A percentile compares a stretch with the other conserved stretches of the same genome.
Evolutionary conservation across 2,329 filamentous ascomycete genomes (phyloP).

Genomic region (Byssothecium circinans): DNA sequence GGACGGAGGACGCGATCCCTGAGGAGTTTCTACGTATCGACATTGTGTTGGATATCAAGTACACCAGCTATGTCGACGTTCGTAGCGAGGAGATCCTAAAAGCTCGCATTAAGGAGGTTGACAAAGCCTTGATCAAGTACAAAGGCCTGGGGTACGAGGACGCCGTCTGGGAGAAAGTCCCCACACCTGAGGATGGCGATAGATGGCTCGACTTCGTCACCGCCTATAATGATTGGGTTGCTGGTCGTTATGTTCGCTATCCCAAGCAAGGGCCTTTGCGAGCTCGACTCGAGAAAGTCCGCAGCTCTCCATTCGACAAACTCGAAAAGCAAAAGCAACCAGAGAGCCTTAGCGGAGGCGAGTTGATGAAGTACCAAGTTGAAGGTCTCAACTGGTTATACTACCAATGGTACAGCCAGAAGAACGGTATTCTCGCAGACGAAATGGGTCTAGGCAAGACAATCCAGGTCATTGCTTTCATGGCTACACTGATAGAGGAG

Average conservation of each 20-base stretch:
- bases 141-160: slow-evolving; percentile 91
- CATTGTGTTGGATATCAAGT: slow-evolving; percentile 82
- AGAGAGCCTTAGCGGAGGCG: slow-evolving; percentile 69
- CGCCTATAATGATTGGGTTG: slow-evolving; percentile 85
- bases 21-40: slow-evolving; percentile 85
- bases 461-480: slow-evolving; percentile 83
- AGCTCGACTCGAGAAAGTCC: slow-evolving; percentile 68
- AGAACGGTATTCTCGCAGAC: slow-evolving; percentile 90
- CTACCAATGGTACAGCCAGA: slow-evolving; percentile 79
- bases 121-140: slow-evolving; percentile 81
- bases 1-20: slow-evolving; percentile 76
- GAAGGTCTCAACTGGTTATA: slow-evolving; percentile 95
- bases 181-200: slow-evolving; percentile 63
- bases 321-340: slow-evolving; percentile 74
- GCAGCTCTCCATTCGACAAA: slow-evolving; percentile 65
- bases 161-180: slow-evolving; percentile 84
- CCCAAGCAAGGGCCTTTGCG: slow-evolving; percentile 60
- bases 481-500: slow-evolving; percentile 66
- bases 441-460: slow-evolving; percentile 99
- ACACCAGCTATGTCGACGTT: slow-evolving; percentile 59
- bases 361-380: slow-evolving; percentile 90
- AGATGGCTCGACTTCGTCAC: slow-evolving; percentile 77
- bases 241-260: slow-evolving; percentile 72
- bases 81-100: slow-evolving; percentile 70
- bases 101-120: slow-evolving; percentile 70